phyloP scores from a whole-genome alignment of 768 basidiomycete genomes.

The Suillus subaureus region DNA sequence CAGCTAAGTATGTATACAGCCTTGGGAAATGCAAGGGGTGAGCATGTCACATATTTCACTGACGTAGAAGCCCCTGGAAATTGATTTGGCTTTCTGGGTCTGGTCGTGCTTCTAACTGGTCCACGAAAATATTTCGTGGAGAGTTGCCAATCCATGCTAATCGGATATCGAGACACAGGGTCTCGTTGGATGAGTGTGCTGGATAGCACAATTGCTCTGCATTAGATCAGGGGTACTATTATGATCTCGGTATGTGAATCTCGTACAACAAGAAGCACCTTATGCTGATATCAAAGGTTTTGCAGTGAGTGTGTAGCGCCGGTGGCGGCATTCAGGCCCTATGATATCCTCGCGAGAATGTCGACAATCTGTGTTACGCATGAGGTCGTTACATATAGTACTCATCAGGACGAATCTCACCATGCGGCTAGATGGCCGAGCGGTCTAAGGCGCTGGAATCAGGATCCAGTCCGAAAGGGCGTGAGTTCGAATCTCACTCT shows the following conservation, averaged over 20 bases:
- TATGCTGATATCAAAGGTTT: not conserved
- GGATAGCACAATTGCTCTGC: not conserved
- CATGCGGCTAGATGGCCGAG: constrained; percentile 50
- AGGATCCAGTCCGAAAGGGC: constrained; percentile 41
- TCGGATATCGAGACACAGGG: not conserved
- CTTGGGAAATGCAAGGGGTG: not conserved
- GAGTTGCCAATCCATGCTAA: not conserved
- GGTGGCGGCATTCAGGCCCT: too few relatives aligned
- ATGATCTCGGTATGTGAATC: not conserved
- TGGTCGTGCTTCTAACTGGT: not conserved
- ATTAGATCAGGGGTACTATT: not conserved
- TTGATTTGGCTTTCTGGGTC: not conserved
- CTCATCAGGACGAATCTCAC: not conserved
- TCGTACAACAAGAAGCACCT: not conserved
- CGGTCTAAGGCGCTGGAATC: constrained; percentile 63
- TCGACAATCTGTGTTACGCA: too few relatives aligned
- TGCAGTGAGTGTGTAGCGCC: not conserved
- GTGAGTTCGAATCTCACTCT: constrained; percentile 15
- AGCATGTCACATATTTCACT: not conserved
- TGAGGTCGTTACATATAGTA: not conserved
- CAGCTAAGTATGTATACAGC: not conserved
- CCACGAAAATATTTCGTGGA: not conserved
- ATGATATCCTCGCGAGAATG: too few relatives aligned
- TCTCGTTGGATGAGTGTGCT: not conserved
- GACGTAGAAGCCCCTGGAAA: not conserved